Evolutionary conservation across 805 yeast genomes (phyloP), one percentile per base, ranked within the genome.

Genomic region (Babjeviella inositovora): DNA sequence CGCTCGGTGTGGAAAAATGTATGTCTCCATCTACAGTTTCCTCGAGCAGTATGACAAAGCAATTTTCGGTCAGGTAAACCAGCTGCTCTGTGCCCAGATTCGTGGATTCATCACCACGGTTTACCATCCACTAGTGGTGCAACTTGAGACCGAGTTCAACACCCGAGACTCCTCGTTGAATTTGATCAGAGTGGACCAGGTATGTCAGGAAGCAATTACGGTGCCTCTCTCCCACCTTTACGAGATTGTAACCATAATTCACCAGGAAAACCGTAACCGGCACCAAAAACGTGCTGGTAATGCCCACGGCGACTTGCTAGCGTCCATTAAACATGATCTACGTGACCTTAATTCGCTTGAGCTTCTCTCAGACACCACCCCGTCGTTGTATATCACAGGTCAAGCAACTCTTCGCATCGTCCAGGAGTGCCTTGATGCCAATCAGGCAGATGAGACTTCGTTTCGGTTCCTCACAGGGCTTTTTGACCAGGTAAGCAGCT

Each of bases 41-140:
- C 53, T 67, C 4, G 79, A 74, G 30, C 35, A 48, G 10, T 81
- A 75, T 45, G 53, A 71, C 31, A 50, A 51, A 13, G 50, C 53
- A 4, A 38, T 41, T 12, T 69, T 64, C 38, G 98, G 98, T 0
- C 61, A 63, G 24, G 73, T 77, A 1, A 57, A 76, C 25, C 93
- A 84, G 34, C 62, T 77, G 4, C 47, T 90, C 5, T 79, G 90
- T 29, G 57, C 49, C 25, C 68, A 68, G 19, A 57, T 84, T 11
- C 18, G 22, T n/a, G 34, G 34, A 16, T 43, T 48, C 22, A 24
- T 47, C 11, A 19, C 20, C 5, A 22, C 24, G 17, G 53, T 50
- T 32, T 47, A 48, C n/a, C n/a, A n/a, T n/a, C n/a, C n/a, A n/a
- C n/a, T 49, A 3, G 31, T 58, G 7, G 18, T 58, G 9, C 38